Evolutionary conservation across 176 grass and related monocot genomes (phyloP).

Genomic region (Miscanthus lutarioriparius): DNA sequence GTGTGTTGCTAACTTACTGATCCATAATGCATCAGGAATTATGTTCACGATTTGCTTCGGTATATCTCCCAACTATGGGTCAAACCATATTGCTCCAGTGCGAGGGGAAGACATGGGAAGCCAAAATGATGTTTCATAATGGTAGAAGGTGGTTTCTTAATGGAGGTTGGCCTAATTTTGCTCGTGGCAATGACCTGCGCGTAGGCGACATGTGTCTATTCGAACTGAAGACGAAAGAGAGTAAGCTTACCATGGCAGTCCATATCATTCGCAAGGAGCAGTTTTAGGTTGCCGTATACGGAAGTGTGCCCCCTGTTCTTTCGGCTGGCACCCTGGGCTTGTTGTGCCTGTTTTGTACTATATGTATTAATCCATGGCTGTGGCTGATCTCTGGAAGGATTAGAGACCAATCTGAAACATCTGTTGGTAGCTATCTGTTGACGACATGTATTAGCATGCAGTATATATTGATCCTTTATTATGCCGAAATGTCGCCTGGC

Average conservation of each 20-base stretch:
- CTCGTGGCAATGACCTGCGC: conserved; percentile 36
- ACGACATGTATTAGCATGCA: background rate
- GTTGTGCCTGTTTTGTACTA: conserved; percentile 1
- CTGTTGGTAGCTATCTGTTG: background rate
- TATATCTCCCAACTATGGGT: conserved; percentile 8
- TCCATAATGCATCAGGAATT: conserved; percentile 29
- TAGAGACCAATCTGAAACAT: background rate
- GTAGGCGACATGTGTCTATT: conserved; percentile 55
- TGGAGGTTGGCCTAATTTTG: conserved; percentile 40
- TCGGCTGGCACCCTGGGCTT: background rate
- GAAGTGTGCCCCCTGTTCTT: background rate
- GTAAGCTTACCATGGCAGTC: conserved; percentile 34
- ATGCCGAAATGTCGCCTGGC: no score
- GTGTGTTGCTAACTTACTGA: background rate
- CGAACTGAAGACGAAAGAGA: conserved; percentile 35
- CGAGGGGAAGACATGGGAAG: background rate
- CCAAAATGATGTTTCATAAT: background rate
- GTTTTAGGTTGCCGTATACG: background rate
- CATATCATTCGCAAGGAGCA: conserved; percentile 35
- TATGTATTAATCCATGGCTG: background rate
- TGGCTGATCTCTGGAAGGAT: background rate
- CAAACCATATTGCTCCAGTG: conserved; percentile 19
- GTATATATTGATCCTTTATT: no score
- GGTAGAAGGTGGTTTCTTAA: conserved; percentile 5
- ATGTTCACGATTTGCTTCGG: background rate